Conservation (phyloP, 352 stramenopile species). For the Phytophthora melonis region DNA sequence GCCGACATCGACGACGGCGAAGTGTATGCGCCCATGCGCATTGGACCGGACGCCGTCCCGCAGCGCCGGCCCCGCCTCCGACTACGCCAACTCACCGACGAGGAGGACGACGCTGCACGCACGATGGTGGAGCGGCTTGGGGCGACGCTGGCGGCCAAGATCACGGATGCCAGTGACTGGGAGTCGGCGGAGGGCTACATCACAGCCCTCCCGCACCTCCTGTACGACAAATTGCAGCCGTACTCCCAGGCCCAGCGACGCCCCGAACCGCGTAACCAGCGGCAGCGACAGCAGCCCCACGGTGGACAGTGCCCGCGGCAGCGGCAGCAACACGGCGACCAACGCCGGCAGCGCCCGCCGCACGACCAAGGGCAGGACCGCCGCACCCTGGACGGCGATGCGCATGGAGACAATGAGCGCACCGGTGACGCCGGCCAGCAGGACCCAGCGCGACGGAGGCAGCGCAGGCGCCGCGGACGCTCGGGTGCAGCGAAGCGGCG, state of each 20-base stretch:
- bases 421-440: no score
- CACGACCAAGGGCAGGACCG: no score
- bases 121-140: neutral
- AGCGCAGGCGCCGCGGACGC: no score
- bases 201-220: neutral
- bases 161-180: constrained; percentile 28
- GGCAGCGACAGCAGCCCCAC: neutral
- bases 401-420: no score
- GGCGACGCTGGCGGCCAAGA: neutral
- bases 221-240: neutral
- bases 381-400: no score
- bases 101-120: neutral
- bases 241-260: neutral
- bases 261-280: neutral
- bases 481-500: neutral
- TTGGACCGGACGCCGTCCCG: neutral
- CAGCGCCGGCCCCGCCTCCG: constrained; percentile 5
- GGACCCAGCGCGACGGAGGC: no score
- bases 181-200: no score
- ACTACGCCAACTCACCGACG: neutral
- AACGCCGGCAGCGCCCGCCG: no score
- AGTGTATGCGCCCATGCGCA: constrained; percentile 1
- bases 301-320: neutral
- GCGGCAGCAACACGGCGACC: no score
- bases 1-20: constrained; percentile 8